Base-by-base conservation (phyloP, 495 filamentous ascomycete genomes). In the Geoglossum glabrum region DNA sequence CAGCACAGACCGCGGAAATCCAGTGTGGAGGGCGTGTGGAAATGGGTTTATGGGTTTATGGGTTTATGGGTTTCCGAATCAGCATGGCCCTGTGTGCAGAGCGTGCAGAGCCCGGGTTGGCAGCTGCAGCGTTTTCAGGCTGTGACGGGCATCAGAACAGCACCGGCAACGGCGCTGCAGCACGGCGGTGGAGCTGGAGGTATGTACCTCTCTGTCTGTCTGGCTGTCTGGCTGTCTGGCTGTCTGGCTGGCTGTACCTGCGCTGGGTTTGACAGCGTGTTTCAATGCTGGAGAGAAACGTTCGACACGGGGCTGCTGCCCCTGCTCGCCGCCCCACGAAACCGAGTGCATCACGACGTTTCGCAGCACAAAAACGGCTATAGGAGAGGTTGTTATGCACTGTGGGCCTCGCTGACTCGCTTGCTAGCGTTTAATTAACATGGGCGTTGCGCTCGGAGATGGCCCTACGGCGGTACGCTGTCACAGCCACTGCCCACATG, bases 1-100 rank as follows among this genome's bases (percentile, higher is more conserved):
- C 17, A 1, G n/a, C 40, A 21, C 40, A 4, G 40, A 21, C 40
- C 40, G 11, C 5, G 25, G 30, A 4, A 52, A 6, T 6, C 10
- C n/a, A 13, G 49, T 30, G 49, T 26, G 46, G 7, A 28, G 9
- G n/a, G 26, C 17, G 13, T 50, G 23, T 28, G 49, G 49, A 50
- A 50, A 25, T 50, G 46, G 46, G 46, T 50, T 52, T 52, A 52
- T 30, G 49, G 49, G 49, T 52, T 52, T 52, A 25, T 50, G 46
- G 46, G 46, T 50, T 52, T 52, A 52, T 30, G 49, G 49, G 49
- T 52, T 52, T 52, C 49, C 49, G 49, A 52, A 52, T 30, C 23
- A 21, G 30, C 49, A 52, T 52, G 49, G 49, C 30, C 49, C 17
- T 0, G 28, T 3, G 23, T 15, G 1, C 1, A 11, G 4, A 45